phyloP scores from a whole-genome alignment of 805 yeast species.

The Kodamaea nitidulidarum region DNA sequence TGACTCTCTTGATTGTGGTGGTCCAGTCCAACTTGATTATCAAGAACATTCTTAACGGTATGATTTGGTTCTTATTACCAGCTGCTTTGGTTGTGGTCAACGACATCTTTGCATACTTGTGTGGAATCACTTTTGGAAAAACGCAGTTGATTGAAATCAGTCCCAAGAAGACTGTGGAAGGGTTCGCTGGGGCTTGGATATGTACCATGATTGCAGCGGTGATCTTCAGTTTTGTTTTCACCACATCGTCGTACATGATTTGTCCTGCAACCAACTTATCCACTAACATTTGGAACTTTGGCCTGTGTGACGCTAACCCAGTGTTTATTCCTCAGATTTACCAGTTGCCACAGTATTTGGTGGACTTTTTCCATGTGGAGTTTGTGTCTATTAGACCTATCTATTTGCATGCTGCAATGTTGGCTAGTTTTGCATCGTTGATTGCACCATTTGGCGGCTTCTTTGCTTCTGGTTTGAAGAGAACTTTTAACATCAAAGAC shows the following conservation, averaged over 20 bases:
- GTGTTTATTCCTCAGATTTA: conserved; percentile 81
- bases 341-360: conserved; percentile 67
- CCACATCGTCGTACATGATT: conserved; percentile 68
- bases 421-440: conserved; percentile 92
- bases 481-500: conserved; percentile 94
- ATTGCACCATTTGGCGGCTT: conserved; percentile 99
- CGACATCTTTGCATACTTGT: conserved; percentile 93
- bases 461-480: conserved; percentile 94
- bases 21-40: conserved; percentile 92
- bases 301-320: conserved; percentile 80
- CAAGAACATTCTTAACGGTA: conserved; percentile 81
- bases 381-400: conserved; percentile 73
- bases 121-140: conserved; percentile 94
- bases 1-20: conserved; percentile 85
- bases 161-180: conserved; percentile 97
- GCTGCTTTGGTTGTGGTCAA: conserved; percentile 88
- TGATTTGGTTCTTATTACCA: conserved; percentile 93
- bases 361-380: conserved; percentile 39
- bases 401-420: conserved; percentile 78
- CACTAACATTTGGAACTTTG: conserved; percentile 55
- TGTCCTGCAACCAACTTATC: conserved; percentile 79
- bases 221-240: conserved; percentile 57
- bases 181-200: conserved; percentile 96
- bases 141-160: conserved; percentile 91
- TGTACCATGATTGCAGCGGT: conserved; percentile 80